phyloP scores from a whole-genome alignment of 176 grass and related monocot genomes.

The Hordeum vulgare region DNA sequence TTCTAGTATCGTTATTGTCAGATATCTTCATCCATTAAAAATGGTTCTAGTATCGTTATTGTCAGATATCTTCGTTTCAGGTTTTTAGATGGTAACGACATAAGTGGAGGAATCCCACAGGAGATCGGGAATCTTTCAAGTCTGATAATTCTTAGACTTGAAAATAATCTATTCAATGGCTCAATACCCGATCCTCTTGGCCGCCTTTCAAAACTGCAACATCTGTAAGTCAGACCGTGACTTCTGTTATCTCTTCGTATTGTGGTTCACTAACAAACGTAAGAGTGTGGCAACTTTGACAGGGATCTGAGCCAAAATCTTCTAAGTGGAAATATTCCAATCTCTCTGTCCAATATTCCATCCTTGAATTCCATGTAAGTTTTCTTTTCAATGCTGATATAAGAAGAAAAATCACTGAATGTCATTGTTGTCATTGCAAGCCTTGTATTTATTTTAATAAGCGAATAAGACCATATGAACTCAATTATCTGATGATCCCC shows the following conservation, averaged over 20 bases:
- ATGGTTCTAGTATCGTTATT: too few species aligned
- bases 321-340: conserved; percentile 57
- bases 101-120: conserved; percentile 68
- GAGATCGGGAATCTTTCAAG: conserved; percentile 62
- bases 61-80: conserved; percentile 21
- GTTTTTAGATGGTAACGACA: conserved; percentile 51
- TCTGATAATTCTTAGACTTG: conserved; percentile 53
- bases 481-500: too few species aligned
- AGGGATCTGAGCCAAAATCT: conserved; percentile 66
- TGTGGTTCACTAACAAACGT: not conserved
- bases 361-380: conserved; percentile 58
- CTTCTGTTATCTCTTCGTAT: too few species aligned
- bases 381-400: not conserved
- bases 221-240: conserved; percentile 1
- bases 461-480: not conserved
- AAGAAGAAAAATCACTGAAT: not conserved
- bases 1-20: too few species aligned
- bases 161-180: conserved; percentile 57
- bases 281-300: conserved; percentile 14
- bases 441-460: not conserved
- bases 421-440: not conserved
- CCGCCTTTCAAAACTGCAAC: conserved; percentile 51
- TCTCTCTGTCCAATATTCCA: conserved; percentile 35
- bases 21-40: too few species aligned
- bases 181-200: conserved; percentile 59